Base-by-base conservation (phyloP, 371 early-diverging fungal genomes). In the Umbelopsis sp. region DNA sequence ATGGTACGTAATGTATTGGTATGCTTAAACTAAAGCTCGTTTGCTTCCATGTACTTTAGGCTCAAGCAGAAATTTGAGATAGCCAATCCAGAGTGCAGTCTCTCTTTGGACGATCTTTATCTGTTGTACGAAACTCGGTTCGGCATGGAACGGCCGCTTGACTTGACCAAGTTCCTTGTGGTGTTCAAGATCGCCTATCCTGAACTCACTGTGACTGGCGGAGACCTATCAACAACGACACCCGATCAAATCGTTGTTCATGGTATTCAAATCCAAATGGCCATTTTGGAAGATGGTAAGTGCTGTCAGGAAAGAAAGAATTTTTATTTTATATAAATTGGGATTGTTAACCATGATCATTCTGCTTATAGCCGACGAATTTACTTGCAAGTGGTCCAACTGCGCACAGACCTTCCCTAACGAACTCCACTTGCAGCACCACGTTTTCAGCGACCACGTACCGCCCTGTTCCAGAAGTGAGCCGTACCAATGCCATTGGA, bases 101-200 rank as follows among this genome's bases (percentile, higher is more conserved):
- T 84, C n/a, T 51, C 72, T 2, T 68, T 84, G 24, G 77, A 77
- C 11, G 78, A 79, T 7, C 44, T 81, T n/a, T 84, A 79, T 63
- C 50, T 46, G 14, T 62, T 65, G 48, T 84, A 84, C 63, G 76
- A 72, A 35, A 73, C 70, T 1, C 51, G 79, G 10, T 84, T 84
- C 71, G 79, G 79, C 0, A 48, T 67, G 12, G 80, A 84, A 35
- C 79, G 80, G 50, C 78, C 80, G 24, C 64, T 84, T 22, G 80
- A 73, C 1, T 50, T 77, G 50, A 77, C 80, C 35, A 82, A 81
- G 44, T 80, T 80, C 63, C 80, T 76, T 51, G 78, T 78, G 1
- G 84, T 83, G 1, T 66, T 82, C n/a, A 80, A 82, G 50, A 83
- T 84, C 64, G 84, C 84, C 9, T 84, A 80, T 22, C 84, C 84